Evolutionary conservation across 371 early-diverging fungal genomes (phyloP).

Genomic region (Nematocida sp.): DNA sequence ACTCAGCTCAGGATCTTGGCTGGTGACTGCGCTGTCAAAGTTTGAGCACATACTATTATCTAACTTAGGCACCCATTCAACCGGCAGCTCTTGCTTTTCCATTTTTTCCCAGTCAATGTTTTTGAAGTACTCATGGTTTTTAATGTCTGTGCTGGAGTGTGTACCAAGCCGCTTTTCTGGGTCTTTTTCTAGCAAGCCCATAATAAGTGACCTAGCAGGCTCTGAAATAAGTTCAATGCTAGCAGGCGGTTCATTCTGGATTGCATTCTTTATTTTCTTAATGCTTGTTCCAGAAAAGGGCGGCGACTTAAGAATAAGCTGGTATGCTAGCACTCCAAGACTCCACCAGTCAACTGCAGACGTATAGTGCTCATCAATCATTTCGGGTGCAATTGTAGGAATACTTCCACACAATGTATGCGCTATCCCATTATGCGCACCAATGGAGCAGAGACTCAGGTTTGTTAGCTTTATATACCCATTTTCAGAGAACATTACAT

Average conservation of each 20-base stretch:
- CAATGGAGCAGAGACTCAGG: constrained; percentile 87
- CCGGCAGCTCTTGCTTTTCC: constrained; percentile 75
- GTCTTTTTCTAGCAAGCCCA: constrained; percentile 69
- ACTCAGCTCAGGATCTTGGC: constrained; percentile 71
- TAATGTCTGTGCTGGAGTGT: constrained; percentile 78
- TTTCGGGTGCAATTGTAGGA: constrained; percentile 88
- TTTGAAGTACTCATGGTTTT: constrained; percentile 86
- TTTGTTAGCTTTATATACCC: constrained; percentile 91
- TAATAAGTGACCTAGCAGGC: constrained; percentile 43
- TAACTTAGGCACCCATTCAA: constrained; percentile 79
- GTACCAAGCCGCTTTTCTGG: constrained; percentile 79
- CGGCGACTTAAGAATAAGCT: constrained; percentile 81
- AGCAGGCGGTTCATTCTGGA: constrained; percentile 43
- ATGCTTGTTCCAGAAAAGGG: constrained; percentile 73
- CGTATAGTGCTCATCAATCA: constrained; percentile 87
- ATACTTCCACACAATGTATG: constrained; percentile 94
- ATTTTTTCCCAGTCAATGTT: constrained; percentile 90
- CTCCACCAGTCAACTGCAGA: constrained; percentile 96
- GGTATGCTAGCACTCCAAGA: constrained; percentile 88
- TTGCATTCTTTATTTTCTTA: constrained; percentile 33
- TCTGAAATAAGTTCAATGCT: constrained; percentile 6
- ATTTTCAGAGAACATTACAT: constrained; percentile 77
- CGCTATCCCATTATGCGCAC: constrained; percentile 76
- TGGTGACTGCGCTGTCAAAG: constrained; percentile 77
- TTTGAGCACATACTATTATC: constrained; percentile 70